Base-by-base conservation (phyloP, 805 yeast species). In the Nakazawaea molendinolei region DNA sequence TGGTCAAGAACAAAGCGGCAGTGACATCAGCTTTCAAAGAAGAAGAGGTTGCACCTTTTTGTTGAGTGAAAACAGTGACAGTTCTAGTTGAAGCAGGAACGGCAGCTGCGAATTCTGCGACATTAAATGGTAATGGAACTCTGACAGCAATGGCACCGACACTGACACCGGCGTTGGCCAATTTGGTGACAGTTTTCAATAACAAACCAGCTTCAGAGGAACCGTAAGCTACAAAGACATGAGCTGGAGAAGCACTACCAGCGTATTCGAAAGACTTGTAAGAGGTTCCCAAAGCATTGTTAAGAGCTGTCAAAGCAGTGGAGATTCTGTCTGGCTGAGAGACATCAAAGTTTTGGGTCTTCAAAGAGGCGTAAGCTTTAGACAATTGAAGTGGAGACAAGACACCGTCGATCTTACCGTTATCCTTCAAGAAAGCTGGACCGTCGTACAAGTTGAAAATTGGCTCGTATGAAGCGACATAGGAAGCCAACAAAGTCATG, bases 401-500 rank as follows among this genome's bases (percentile, higher is more conserved):
- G 36, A 68, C 65, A 37, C 65, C 58, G n/a, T 61, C 49, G 43
- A 67, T 63, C 39, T 65, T 69, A 45, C 70, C 61, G 55, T 59
- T 66, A 36, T 72, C 68, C 43, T 71, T 74, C 40, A 73, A 53
- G 40, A 74, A 78, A 34, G 76, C 69, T 10, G 83, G 67, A 23
- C 96, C 97, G 56, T 89, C 96, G 53, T 80, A 86, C 43, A 86
- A 65, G 56, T 84, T 79, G 38, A 86, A 54, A 10, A 80, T 69
- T 3, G 95, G 83, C 19, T 60, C 59, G 29, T 63, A 48, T 22
- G 72, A 65, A 13, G 87, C 75, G 48, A 76, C 61, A 15, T 89
- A 79, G 45, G 80, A 61, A 34, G 71, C 80, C 47, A 86, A 65
- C 26, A 82, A 58, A 16, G 94, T 55, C 36, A 78, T 64, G 44